Evolutionary conservation across 2,329 filamentous ascomycete genomes (phyloP).

Genomic region (Xylaria sp.): DNA sequence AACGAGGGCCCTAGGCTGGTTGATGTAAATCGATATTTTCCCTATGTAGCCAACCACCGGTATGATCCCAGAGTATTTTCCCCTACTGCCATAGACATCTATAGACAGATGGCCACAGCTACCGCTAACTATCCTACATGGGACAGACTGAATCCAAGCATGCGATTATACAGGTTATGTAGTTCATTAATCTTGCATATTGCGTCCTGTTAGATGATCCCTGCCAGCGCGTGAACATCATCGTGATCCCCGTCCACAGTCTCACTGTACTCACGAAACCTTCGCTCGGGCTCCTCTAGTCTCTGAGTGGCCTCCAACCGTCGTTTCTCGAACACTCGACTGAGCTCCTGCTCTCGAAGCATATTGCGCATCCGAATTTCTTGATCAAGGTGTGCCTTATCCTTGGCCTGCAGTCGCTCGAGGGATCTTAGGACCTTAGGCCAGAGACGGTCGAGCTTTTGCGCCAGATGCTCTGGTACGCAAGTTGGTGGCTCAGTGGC

Average conservation of each 20-base stretch:
- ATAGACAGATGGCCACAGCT: too few relatives aligned
- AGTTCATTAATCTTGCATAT: neutral
- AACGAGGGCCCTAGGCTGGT: too few relatives aligned
- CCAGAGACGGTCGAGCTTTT: conserved; percentile 46
- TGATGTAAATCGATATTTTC: too few relatives aligned
- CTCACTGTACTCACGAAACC: conserved; percentile 17
- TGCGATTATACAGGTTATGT: neutral
- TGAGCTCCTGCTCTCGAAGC: conserved; percentile 45
- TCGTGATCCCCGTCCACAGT: neutral
- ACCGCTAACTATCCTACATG: neutral
- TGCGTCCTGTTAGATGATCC: neutral
- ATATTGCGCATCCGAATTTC: conserved; percentile 39
- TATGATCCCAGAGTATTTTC: too few relatives aligned
- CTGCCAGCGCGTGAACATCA: neutral
- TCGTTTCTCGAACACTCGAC: conserved; percentile 44
- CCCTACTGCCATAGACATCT: too few relatives aligned
- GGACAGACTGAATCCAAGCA: conserved; percentile 1
- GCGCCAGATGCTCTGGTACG: conserved; percentile 37
- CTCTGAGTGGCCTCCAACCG: conserved; percentile 43
- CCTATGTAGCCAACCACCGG: too few relatives aligned
- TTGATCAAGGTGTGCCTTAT: conserved; percentile 43
- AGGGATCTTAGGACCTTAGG: conserved; percentile 42
- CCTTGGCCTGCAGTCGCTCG: conserved; percentile 37
- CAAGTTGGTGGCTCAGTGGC: conserved; percentile 34
- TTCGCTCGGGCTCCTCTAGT: conserved; percentile 27